Evolutionary conservation across 2,329 filamentous ascomycete genomes (phyloP).

Genomic region (Aspergillus amoenus): DNA sequence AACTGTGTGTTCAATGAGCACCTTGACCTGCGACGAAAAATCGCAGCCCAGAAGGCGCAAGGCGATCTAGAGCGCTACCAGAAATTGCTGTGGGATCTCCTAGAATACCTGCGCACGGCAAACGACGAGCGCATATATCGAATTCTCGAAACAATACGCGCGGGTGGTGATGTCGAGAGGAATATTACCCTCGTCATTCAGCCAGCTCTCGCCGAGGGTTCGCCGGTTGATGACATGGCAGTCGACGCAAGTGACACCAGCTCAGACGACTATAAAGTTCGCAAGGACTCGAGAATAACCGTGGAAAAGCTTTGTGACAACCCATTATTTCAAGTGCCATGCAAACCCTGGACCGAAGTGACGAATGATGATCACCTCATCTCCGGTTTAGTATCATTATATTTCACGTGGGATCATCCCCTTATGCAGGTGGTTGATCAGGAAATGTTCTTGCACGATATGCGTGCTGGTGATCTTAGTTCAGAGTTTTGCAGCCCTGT

Average conservation of each 20-base stretch:
- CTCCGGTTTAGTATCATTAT: slow-evolving; percentile 83
- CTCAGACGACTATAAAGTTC: slow-evolving; percentile 13
- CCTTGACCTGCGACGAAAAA: slow-evolving; percentile 38
- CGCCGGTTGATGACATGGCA: slow-evolving; percentile 18
- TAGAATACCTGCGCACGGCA: slow-evolving; percentile 29
- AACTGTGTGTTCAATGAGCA: slow-evolving; percentile 38
- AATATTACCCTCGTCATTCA: slow-evolving; percentile 20
- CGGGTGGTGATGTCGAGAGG: slow-evolving; percentile 26
- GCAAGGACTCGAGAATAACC: slow-evolving; percentile 28
- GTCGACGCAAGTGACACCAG: slow-evolving; percentile 20
- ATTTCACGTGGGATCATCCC: slow-evolving; percentile 92
- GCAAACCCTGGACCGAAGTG: slow-evolving; percentile 69
- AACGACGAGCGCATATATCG: slow-evolving; percentile 23
- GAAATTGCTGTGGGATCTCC: slow-evolving; percentile 29
- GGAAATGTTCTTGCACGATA: slow-evolving; percentile 66
- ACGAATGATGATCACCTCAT: slow-evolving; percentile 74
- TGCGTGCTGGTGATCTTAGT: slow-evolving; percentile 36
- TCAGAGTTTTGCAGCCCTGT: slow-evolving; percentile 78
- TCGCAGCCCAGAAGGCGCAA: slow-evolving; percentile 35
- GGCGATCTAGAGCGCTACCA: slow-evolving; percentile 36
- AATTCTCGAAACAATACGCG: slow-evolving; percentile 29
- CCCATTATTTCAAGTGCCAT: slow-evolving; percentile 34
- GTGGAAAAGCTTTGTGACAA: slow-evolving; percentile 35
- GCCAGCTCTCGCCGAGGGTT: background rate
- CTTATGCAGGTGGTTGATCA: slow-evolving; percentile 79